A percentile compares a stretch with the other conserved stretches of the same genome.
Evolutionary conservation across 345 rosid genomes (phyloP).

Genomic region (Eucalyptus pauciflora): DNA sequence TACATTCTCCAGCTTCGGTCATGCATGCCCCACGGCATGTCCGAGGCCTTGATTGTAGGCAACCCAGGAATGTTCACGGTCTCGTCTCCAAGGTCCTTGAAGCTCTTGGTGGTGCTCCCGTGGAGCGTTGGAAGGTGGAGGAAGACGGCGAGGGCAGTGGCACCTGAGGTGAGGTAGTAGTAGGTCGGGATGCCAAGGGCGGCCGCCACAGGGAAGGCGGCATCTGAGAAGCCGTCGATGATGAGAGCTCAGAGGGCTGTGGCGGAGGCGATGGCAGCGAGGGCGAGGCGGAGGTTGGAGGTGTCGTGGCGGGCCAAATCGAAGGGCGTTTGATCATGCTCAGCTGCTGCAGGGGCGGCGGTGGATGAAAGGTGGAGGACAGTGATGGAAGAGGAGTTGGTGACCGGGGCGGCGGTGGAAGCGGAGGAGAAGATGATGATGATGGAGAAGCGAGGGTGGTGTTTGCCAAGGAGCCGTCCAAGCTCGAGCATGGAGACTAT

Average conservation of each 20-base stretch:
- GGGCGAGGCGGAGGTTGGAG: conserved; percentile 3
- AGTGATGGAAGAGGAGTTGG: conserved; percentile 7
- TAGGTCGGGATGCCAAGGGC: conserved; percentile 10
- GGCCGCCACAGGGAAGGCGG: conserved; percentile 1
- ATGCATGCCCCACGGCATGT: not conserved
- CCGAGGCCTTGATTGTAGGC: not conserved
- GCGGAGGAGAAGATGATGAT: not conserved
- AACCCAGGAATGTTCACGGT: conserved; percentile 4
- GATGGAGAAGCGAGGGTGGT: not conserved
- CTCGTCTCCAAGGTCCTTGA: conserved; percentile 3
- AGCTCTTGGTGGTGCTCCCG: not conserved
- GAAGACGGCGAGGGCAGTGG: not conserved
- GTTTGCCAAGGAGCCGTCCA: not conserved
- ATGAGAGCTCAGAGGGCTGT: conserved; percentile 6
- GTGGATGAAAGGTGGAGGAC: conserved; percentile 11
- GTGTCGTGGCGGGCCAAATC: conserved; percentile 2
- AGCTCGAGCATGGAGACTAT: not conserved
- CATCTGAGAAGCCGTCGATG: conserved; percentile 11
- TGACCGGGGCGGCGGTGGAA: not conserved
- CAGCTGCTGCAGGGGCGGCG: not conserved
- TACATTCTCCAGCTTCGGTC: not conserved
- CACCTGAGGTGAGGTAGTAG: conserved; percentile 9
- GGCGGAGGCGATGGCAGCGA: not conserved
- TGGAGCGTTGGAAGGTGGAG: conserved; percentile 2
- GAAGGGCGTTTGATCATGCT: not conserved